These are phyloP conservation scores for Paspalum notatum DNA, from an alignment of 176 grass and related monocot species.

Conservation along the genomic window DNA sequence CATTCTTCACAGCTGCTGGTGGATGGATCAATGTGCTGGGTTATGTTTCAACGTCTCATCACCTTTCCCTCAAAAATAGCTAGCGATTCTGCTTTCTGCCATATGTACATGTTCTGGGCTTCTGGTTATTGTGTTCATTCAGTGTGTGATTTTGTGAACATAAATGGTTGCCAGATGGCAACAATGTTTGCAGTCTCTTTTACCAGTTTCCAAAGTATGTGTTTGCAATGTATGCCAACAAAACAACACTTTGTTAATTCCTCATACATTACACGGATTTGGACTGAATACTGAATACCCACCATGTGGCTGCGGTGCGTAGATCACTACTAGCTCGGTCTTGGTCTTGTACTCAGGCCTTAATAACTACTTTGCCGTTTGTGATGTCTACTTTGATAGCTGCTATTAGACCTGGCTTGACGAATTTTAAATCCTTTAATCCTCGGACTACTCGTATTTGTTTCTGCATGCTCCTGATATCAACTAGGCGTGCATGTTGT, in stretches of 20 bases:
- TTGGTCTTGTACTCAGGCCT: not conserved
- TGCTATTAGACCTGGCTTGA: not conserved
- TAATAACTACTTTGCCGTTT: not conserved
- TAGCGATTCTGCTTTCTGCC: not conserved
- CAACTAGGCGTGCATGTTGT: not conserved
- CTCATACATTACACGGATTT: not conserved
- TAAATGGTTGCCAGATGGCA: not conserved
- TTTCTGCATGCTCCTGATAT: not conserved
- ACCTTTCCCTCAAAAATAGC: not conserved
- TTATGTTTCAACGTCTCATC: not conserved
- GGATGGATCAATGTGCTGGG: not conserved
- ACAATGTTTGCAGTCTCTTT: not conserved
- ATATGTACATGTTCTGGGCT: too few relatives aligned
- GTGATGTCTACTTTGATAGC: not conserved
- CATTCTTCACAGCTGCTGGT: not conserved
- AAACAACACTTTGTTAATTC: not conserved
- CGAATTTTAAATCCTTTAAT: not conserved
- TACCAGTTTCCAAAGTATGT: not conserved
- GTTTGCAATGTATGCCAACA: not conserved
- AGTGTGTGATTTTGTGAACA: not conserved
- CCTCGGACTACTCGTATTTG: not conserved
- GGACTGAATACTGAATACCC: not conserved
- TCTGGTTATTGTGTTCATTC: not conserved
- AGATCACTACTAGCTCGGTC: too few relatives aligned
- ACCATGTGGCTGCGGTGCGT: too few relatives aligned